phyloP scores from a whole-genome alignment of 306 rosid genomes.

The Dalbergia oliveri region DNA sequence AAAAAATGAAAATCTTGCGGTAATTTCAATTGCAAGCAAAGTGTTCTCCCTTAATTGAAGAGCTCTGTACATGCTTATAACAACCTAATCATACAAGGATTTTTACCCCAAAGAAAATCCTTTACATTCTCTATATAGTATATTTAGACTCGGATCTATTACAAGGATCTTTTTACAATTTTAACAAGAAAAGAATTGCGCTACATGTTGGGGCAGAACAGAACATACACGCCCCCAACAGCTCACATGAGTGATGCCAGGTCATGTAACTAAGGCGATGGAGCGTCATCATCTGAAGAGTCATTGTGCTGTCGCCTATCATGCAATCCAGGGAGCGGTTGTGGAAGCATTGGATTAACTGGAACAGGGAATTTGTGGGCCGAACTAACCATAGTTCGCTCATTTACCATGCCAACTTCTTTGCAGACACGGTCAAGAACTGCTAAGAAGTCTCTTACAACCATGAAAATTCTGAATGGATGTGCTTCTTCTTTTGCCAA shows the following conservation, averaged over 20 bases:
- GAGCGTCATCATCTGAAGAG: slow-evolving; percentile 70
- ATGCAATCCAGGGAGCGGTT: slow-evolving; percentile 63
- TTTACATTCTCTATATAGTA: slow-evolving; percentile 56
- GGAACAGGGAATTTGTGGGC: slow-evolving; percentile 91
- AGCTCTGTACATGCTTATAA: slow-evolving; percentile 45
- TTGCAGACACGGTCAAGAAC: slow-evolving; percentile 87
- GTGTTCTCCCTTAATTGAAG: slow-evolving; percentile 29
- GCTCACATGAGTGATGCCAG: slow-evolving; percentile 23
- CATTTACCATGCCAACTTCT: slow-evolving; percentile 88
- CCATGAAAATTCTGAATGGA: slow-evolving; percentile 90
- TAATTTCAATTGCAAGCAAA: slow-evolving; percentile 27
- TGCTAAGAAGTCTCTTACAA: slow-evolving; percentile 83
- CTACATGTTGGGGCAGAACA: slow-evolving; percentile 35
- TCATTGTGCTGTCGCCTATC: slow-evolving; percentile 49
- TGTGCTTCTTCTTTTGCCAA: slow-evolving; percentile 96
- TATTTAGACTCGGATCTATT: slow-evolving; percentile 63
- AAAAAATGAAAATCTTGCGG: background rate
- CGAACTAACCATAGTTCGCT: slow-evolving; percentile 76
- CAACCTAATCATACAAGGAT: slow-evolving; percentile 32
- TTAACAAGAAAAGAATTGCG: slow-evolving; percentile 40
- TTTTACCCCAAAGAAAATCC: slow-evolving; percentile 42
- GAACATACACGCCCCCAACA: slow-evolving; percentile 8
- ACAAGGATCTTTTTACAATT: slow-evolving; percentile 62
- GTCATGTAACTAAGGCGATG: slow-evolving; percentile 50
- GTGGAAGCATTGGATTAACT: slow-evolving; percentile 87